Base-by-base conservation (phyloP, 148 eudicot species). In the Bassia scoparia region DNA sequence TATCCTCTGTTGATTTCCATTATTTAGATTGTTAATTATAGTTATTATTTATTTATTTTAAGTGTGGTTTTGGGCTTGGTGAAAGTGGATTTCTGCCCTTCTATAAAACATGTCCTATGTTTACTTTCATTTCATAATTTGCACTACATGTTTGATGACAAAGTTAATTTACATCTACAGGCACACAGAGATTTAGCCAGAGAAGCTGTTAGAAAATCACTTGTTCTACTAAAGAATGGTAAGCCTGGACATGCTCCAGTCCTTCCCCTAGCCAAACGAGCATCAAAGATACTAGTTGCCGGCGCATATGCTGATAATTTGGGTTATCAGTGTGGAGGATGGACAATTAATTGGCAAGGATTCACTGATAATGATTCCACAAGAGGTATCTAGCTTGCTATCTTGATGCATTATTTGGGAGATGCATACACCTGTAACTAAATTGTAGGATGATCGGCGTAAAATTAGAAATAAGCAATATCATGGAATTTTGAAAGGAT, bases 251-350 rank as follows among this genome's bases (percentile, higher is more conserved):
- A 79, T 67, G 59, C 68, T 60, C 81, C 87, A 16, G 21, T 91
- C 71, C 76, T 93, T 23, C 97, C 98, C 13, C 88, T 93, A 46
- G 82, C 95, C 67, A 93, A 87, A 77, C 83, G 60, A 29, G 86
- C 75, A 37, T 52, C 83, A 1, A 93, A 79, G 76, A 76, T 93
- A 53, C 84, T 93, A 60, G 89, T 93, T 74, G 92, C 93, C 35
- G 97, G 98, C 56, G 85, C 69, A 66, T 90, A 86, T 84, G 98
- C 98, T 70, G 85, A 93, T 83, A 93, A 93, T 79, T 78, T 93
- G 79, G 98, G 98, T 58, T 93, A 89, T 85, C 98, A 93, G 61
- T 90, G 98, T 79, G 96, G 98, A 61, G 96, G 98, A 54, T 90
- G 98, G 98, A 93, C 97, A 5, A 87, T 93, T 65, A 80, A 80